phyloP scores from a whole-genome alignment of 1,284 basidiomycete species.

The Sporisorium sorghi region DNA sequence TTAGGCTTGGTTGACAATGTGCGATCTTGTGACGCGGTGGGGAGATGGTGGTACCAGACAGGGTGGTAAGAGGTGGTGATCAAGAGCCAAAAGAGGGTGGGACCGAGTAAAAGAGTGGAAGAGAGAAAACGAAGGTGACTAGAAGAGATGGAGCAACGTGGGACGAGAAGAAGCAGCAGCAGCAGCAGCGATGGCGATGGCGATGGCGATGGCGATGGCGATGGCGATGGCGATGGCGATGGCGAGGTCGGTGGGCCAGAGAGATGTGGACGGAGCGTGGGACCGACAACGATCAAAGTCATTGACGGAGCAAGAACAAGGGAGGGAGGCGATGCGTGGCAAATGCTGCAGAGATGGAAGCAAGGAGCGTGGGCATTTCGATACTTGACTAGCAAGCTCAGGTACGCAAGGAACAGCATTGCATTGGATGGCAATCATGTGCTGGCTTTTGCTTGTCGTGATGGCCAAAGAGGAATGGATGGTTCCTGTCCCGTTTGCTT shows the following conservation, averaged over 20 bases:
- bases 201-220: neutral
- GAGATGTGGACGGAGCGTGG: neutral
- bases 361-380: conserved; percentile 23
- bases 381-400: conserved; percentile 11
- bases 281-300: neutral
- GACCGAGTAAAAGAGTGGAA: no score
- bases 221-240: neutral
- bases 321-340: neutral
- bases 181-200: neutral
- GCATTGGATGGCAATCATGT: conserved; percentile 8
- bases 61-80: neutral
- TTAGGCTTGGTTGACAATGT: neutral
- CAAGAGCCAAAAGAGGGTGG: neutral
- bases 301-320: neutral
- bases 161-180: neutral
- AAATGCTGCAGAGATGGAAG: conserved; percentile 9
- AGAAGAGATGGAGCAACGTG: neutral
- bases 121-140: neutral
- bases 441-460: conserved; percentile 2
- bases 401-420: conserved; percentile 25
- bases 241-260: neutral
- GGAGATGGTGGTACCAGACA: conserved; percentile 6
- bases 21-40: conserved; percentile 4
- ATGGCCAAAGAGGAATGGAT: conserved; percentile 2
- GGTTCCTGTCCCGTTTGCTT: conserved; percentile 6